Conservation (phyloP, 192 early-diverging fungal genomes). For the Ramicandelaber brevisporus region DNA sequence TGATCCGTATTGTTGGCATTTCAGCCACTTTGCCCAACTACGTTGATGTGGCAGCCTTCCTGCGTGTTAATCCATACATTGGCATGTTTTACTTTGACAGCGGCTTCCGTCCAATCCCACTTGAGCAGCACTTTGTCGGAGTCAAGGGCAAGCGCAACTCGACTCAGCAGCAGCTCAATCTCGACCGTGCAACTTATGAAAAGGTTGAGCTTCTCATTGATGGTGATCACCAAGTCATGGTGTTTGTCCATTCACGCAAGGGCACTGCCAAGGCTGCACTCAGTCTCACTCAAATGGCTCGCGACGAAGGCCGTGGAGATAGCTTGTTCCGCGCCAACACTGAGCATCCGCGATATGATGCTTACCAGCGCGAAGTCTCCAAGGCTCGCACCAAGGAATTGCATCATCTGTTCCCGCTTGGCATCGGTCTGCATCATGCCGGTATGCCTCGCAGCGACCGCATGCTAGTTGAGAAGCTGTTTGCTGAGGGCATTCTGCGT, state of each 20-base stretch:
- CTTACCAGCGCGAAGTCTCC: constrained; percentile 29
- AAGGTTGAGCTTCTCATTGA: constrained; percentile 45
- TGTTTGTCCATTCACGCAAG: constrained; percentile 96
- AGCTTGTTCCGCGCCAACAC: constrained; percentile 3
- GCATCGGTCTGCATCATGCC: constrained; percentile 91
- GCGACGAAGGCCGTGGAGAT: constrained; percentile 23
- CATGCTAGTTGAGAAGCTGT: constrained; percentile 61
- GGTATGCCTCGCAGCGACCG: constrained; percentile 85
- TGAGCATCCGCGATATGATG: constrained; percentile 18
- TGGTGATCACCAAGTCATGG: constrained; percentile 90
- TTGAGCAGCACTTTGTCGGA: constrained; percentile 90
- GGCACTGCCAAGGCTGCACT: constrained; percentile 91
- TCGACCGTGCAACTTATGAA: constrained; percentile 74
- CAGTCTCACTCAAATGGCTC: constrained; percentile 46
- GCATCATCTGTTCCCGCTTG: constrained; percentile 53
- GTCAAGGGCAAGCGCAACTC: constrained; percentile 71
- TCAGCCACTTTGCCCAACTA: constrained; percentile 98
- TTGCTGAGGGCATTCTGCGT: constrained; percentile 52
- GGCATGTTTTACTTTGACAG: constrained; percentile 95
- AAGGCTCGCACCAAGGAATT: constrained; percentile 64
- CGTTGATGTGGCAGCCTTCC: constrained; percentile 77
- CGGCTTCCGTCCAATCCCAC: constrained; percentile 81
- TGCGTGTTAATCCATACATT: constrained; percentile 74
- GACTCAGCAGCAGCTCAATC: constrained; percentile 23
- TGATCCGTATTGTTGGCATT: constrained; percentile 91